A percentile compares a stretch with the other conserved stretches of the same genome.
phyloP scores from a whole-genome alignment of 2,329 filamentous ascomycete genomes.

The Hypoxylon sp. region DNA sequence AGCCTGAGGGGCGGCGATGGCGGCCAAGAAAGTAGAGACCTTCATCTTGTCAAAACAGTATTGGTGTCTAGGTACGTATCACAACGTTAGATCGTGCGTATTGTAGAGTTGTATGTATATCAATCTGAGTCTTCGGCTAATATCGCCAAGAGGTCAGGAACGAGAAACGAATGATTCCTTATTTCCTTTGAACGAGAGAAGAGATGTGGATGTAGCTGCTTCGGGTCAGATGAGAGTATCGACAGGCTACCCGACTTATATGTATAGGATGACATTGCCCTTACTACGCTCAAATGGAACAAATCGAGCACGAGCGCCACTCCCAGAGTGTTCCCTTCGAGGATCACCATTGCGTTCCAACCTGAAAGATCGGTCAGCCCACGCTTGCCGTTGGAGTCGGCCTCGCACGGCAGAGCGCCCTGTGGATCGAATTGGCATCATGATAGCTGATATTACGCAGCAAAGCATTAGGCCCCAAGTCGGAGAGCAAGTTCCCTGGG shows the following conservation, averaged over 20 bases:
- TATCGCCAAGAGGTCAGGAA: background rate
- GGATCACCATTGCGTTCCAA: slow-evolving; percentile 9
- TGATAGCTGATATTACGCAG: slow-evolving; percentile 7
- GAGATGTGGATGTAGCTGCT: slow-evolving; percentile 11
- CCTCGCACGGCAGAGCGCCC: slow-evolving; percentile 1
- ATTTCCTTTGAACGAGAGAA: slow-evolving; percentile 16
- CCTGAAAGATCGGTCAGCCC: background rate
- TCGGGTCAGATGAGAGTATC: slow-evolving; percentile 9
- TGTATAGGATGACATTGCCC: background rate
- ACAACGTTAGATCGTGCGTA: slow-evolving; percentile 11
- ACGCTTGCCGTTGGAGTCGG: slow-evolving; percentile 2
- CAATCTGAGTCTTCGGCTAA: background rate
- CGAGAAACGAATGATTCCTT: slow-evolving; percentile 10
- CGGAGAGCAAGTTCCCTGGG: slow-evolving; percentile 5
- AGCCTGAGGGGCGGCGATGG: slow-evolving; percentile 30
- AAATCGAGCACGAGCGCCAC: background rate
- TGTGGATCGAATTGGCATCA: slow-evolving; percentile 8
- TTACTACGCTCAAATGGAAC: background rate
- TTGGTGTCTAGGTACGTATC: slow-evolving; percentile 11
- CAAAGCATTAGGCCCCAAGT: background rate
- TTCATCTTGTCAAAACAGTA: slow-evolving; percentile 44
- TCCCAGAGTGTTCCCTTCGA: background rate
- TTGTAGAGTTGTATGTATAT: slow-evolving; percentile 2
- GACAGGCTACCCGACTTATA: slow-evolving; percentile 22
- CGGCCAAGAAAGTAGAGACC: slow-evolving; percentile 35